phyloP scores from a whole-genome alignment of 2,329 filamentous ascomycete species.

The Tolypocladium tropicale region DNA sequence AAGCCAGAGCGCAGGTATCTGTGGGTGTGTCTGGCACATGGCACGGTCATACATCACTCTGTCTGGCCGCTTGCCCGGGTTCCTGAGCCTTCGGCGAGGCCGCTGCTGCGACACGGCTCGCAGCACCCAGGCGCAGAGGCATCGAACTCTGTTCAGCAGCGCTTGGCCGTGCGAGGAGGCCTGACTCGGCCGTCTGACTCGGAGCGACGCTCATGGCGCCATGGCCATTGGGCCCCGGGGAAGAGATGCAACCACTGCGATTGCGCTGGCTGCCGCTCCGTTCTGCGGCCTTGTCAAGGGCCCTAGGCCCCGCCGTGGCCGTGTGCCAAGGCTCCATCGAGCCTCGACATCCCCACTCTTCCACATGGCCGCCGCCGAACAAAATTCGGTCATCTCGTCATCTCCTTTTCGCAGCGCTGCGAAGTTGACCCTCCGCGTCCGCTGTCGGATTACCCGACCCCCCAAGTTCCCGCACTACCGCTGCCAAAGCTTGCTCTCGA shows the following conservation, averaged over 20 bases:
- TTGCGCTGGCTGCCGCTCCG: background rate
- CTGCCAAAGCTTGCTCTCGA: background rate
- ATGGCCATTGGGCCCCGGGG: background rate
- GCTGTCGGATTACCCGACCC: slow-evolving; percentile 18
- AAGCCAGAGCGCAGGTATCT: background rate
- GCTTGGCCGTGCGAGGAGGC: background rate
- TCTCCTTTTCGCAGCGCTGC: slow-evolving; percentile 11
- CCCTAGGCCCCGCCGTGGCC: background rate
- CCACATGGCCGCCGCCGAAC: slow-evolving; percentile 15
- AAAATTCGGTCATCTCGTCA: slow-evolving; percentile 19
- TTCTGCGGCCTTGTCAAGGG: background rate
- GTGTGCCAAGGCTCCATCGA: slow-evolving; percentile 7
- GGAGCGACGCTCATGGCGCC: background rate
- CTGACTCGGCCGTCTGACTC: slow-evolving; percentile 1
- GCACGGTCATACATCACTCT: too few relatives aligned
- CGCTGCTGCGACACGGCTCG: background rate
- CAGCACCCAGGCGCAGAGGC: background rate
- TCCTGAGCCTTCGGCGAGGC: background rate
- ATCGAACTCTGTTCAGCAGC: background rate
- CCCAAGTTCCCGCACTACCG: background rate
- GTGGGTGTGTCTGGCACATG: background rate
- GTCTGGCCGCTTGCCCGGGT: background rate
- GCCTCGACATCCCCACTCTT: slow-evolving; percentile 16
- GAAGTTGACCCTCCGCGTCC: slow-evolving; percentile 9
- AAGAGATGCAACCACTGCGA: background rate